Evolutionary conservation across 345 rosid species (phyloP).

Genomic region (Acer campestre): DNA sequence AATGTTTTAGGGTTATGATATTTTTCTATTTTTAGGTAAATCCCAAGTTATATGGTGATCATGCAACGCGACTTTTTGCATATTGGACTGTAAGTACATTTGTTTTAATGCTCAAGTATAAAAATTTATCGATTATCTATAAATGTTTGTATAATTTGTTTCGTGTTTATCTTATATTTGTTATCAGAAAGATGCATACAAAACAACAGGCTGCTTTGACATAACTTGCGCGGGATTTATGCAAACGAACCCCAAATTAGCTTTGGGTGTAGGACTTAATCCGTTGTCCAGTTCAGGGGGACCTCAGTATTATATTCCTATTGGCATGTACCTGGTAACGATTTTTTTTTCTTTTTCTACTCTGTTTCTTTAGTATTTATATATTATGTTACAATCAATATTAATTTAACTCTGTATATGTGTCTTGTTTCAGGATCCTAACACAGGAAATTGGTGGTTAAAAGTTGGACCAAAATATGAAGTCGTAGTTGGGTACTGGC

Average conservation of each 20-base stretch:
- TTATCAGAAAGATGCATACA: conserved; percentile 33
- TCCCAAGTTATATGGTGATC: no score
- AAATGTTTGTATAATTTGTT: neutral
- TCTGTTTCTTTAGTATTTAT: neutral
- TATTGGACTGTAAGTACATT: conserved; percentile 9
- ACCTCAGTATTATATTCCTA: conserved; percentile 26
- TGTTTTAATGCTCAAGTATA: no score
- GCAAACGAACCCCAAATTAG: conserved; percentile 31
- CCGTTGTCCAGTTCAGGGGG: conserved; percentile 6
- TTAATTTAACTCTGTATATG: no score
- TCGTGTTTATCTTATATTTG: neutral
- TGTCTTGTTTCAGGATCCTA: conserved; percentile 38
- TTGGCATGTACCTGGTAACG: conserved; percentile 32
- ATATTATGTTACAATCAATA: no score
- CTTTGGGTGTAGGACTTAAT: conserved; percentile 34
- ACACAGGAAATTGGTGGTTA: conserved; percentile 54
- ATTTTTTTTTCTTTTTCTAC: neutral
- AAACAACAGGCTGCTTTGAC: conserved; percentile 43
- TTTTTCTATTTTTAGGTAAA: no score
- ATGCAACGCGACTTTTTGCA: neutral
- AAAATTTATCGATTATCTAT: neutral
- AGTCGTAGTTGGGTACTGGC: conserved; percentile 45
- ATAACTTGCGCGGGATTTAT: conserved; percentile 51
- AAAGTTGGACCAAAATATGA: neutral
- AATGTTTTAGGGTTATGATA: no score